phyloP scores from a whole-genome alignment of 2,329 filamentous ascomycete genomes.

The Diplodia intermedia region DNA sequence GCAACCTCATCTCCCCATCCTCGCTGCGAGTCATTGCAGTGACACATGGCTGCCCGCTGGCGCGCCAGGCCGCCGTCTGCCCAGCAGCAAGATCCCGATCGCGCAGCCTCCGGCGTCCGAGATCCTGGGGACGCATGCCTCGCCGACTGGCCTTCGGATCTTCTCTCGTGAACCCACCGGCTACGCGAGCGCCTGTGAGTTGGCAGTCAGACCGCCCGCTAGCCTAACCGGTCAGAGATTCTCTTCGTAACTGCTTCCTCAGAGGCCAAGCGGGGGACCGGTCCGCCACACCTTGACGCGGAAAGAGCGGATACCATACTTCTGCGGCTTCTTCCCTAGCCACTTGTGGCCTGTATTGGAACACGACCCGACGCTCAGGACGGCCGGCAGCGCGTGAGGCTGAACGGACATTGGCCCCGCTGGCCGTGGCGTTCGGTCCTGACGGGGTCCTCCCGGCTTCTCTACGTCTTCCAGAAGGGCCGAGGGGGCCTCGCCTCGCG shows the following conservation, averaged over 20 bases:
- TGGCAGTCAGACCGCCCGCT: constrained; percentile 27
- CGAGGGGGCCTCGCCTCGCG: constrained; percentile 32
- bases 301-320: constrained; percentile 21
- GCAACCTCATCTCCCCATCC: constrained; percentile 10
- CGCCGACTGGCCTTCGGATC: constrained; percentile 22
- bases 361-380: constrained; percentile 26
- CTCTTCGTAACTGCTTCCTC: constrained; percentile 15
- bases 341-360: constrained; percentile 1
- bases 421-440: constrained; percentile 13
- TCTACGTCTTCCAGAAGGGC: constrained; percentile 29
- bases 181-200: constrained; percentile 25
- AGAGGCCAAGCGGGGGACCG: constrained; percentile 12
- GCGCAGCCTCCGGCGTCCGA: constrained; percentile 10
- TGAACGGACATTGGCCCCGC: not conserved
- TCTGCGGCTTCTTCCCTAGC: constrained; percentile 20
- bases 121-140: constrained; percentile 24
- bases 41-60: constrained; percentile 18
- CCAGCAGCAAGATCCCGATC: constrained; percentile 26
- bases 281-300: constrained; percentile 27
- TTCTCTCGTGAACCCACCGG: constrained; percentile 13
- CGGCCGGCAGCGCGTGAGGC: constrained; percentile 17
- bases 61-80: constrained; percentile 20
- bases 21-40: constrained; percentile 26
- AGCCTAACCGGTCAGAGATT: constrained; percentile 26
- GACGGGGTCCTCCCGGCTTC: constrained; percentile 32